Percentiles rank a stretch among this genome's conserved stretches.
These are phyloP conservation scores for Aspergillus fijiensis DNA, from an alignment of 2,329 filamentous ascomycete species.

Conservation along the genomic window DNA sequence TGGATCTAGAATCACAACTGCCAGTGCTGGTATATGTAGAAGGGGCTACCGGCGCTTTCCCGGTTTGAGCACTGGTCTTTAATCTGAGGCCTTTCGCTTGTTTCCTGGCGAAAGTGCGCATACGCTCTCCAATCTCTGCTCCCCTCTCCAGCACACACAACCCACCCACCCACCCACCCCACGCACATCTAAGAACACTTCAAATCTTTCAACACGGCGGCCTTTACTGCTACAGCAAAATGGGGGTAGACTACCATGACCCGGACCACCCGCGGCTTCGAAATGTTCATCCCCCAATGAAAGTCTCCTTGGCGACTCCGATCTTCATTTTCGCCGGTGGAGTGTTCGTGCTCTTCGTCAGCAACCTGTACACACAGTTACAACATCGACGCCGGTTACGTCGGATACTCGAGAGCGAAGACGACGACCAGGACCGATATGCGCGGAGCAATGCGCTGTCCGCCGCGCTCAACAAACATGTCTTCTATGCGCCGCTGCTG, in stretches of 20 bases:
- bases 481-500: conserved; percentile 63
- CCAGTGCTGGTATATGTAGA: conserved; percentile 2
- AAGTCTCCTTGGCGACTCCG: conserved; percentile 32
- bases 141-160: not conserved
- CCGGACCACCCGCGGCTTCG: conserved; percentile 25
- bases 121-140: conserved; percentile 3
- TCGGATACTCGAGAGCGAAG: conserved; percentile 16
- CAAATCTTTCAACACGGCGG: not conserved
- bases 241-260: conserved; percentile 33
- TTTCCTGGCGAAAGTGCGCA: conserved; percentile 2
- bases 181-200: too few species aligned
- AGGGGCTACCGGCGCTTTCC: not conserved
- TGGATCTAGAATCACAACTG: not conserved
- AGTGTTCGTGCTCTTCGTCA: conserved; percentile 25
- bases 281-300: conserved; percentile 31
- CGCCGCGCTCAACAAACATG: conserved; percentile 38
- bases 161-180: not conserved
- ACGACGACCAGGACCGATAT: conserved; percentile 26
- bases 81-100: not conserved
- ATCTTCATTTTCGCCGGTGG: conserved; percentile 30
- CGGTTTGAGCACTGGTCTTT: not conserved
- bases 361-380: conserved; percentile 24
- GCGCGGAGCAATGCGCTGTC: conserved; percentile 15
- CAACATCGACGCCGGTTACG: conserved; percentile 26
- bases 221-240: conserved; percentile 18